Base-by-base conservation (phyloP, 2,329 filamentous ascomycete genomes). In the Trichoderma sp. region DNA sequence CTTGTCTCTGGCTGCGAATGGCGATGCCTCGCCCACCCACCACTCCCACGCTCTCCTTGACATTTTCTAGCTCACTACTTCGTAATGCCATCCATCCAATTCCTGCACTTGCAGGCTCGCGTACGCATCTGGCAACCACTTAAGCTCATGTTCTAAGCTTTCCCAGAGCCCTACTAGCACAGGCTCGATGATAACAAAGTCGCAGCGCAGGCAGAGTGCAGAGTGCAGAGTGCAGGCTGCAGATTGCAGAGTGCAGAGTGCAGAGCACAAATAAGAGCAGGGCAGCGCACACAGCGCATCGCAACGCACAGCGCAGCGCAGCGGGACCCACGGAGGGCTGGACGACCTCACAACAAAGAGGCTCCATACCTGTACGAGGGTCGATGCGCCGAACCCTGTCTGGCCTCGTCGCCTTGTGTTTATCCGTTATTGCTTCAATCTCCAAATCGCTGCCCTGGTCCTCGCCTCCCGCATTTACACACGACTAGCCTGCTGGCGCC, bases 381-480 rank as follows among this genome's bases (percentile, higher is more conserved):
- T 47, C 33, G 61, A 66, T 40, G 55, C 31, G 62, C 53, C 62
- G 53, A 33, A 58, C 62, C 53, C 62, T 66, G 53, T 16, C 53
- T 43, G 35, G 55, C 31, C 24, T 29, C 31, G 21, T 37, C n/a
- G 55, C 33, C 55, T 29, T 56, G 33, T 14, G 27, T 66, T 57
- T 47, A 66, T 57, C 52, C 52, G 62, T 33, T 47, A 47, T 65
- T 65, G 52, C 62, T 52, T 47, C 19, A 57, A 65, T 57, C 35
- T 66, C 62, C 35, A 66, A 57, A 66, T 58, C 62, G 62, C 62
- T 35, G 53, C 52, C 62, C 62, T 57, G 21, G 62, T 66, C 62
- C 53, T 66, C 62, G 62, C 64, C 64, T 68, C 64, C 64, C 64
- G 56, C 64, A 60, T 68, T 59, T 35, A 59, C 40, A 43, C 7